These are phyloP conservation scores for Plasmodium blacklocki DNA, from an alignment of 169 alveolate genomes.

Conservation along the genomic window DNA sequence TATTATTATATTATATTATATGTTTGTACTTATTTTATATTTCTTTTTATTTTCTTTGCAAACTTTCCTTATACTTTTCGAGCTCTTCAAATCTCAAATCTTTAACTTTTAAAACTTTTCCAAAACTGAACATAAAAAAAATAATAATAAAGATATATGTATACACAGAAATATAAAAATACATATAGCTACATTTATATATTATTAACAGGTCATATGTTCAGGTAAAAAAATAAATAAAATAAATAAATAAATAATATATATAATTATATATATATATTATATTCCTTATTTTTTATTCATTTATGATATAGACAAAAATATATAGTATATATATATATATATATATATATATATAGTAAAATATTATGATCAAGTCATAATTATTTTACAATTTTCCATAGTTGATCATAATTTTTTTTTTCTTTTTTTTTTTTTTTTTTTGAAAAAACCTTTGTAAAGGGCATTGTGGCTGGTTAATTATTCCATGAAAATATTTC, in stretches of 20 bases:
- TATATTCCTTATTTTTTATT: too few relatives aligned
- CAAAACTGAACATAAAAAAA: constrained; percentile 24
- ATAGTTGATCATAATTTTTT: not conserved
- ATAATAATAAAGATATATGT: not conserved
- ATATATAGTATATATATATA: too few relatives aligned
- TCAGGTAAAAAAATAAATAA: not conserved
- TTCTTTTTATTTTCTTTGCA: constrained; percentile 30
- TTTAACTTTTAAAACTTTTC: constrained; percentile 32
- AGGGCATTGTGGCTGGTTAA: constrained; percentile 69
- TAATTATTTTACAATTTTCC: not conserved
- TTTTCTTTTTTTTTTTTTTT: constrained; percentile 9
- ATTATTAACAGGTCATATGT: not conserved
- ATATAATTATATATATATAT: not conserved
- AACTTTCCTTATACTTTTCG: constrained; percentile 36
- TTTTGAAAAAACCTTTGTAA: constrained; percentile 35
- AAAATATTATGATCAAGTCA: too few relatives aligned
- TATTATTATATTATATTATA: not conserved
- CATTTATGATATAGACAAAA: too few relatives aligned
- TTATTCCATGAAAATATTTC: constrained; percentile 64
- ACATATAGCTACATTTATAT: not conserved
- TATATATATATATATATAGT: too few relatives aligned
- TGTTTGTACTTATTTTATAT: not conserved
- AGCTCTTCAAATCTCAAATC: constrained; percentile 62
- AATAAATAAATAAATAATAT: not conserved
- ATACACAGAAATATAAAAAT: not conserved